phyloP scores from a whole-genome alignment of 345 rosid species.

The Atalantia buxifolia region DNA sequence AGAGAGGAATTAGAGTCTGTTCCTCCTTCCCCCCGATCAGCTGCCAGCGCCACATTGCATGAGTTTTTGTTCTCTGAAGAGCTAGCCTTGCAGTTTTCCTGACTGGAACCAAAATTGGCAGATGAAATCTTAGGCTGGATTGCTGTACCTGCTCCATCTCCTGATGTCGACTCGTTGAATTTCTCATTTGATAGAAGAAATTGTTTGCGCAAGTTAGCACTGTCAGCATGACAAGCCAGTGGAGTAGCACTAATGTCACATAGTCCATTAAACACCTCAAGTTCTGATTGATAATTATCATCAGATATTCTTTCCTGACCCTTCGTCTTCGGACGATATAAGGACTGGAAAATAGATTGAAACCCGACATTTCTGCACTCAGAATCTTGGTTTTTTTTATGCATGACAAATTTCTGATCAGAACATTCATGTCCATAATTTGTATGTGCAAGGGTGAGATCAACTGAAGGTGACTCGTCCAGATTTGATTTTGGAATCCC shows the following conservation, averaged over 20 bases:
- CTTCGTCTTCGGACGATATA: slow-evolving; percentile 50
- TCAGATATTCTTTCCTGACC: slow-evolving; percentile 22
- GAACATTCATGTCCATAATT: slow-evolving; percentile 22
- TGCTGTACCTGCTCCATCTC: slow-evolving; percentile 26
- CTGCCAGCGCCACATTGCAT: slow-evolving; percentile 20
- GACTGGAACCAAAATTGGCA: slow-evolving; percentile 24
- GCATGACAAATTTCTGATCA: slow-evolving; percentile 17
- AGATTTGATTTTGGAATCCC: slow-evolving; percentile 50
- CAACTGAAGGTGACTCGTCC: slow-evolving; percentile 34
- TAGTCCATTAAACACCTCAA: slow-evolving; percentile 25
- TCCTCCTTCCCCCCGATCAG: slow-evolving; percentile 29
- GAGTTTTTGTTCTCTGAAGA: slow-evolving; percentile 33
- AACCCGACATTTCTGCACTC: slow-evolving; percentile 50
- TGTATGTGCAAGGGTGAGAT: slow-evolving; percentile 35
- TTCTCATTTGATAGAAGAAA: slow-evolving; percentile 31
- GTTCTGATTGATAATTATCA: slow-evolving; percentile 25
- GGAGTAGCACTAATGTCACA: slow-evolving; percentile 40
- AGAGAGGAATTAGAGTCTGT: slow-evolving; percentile 34
- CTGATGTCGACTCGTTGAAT: slow-evolving; percentile 28
- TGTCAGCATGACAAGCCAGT: slow-evolving; percentile 33
- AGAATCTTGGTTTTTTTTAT: slow-evolving; percentile 20
- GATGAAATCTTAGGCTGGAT: slow-evolving; percentile 27
- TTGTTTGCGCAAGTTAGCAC: slow-evolving; percentile 31
- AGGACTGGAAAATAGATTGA: slow-evolving; percentile 71
- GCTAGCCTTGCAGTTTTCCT: slow-evolving; percentile 18